Evolutionary conservation across 2,329 filamentous ascomycete genomes (phyloP).

Genomic region (Apiospora saccharicola): DNA sequence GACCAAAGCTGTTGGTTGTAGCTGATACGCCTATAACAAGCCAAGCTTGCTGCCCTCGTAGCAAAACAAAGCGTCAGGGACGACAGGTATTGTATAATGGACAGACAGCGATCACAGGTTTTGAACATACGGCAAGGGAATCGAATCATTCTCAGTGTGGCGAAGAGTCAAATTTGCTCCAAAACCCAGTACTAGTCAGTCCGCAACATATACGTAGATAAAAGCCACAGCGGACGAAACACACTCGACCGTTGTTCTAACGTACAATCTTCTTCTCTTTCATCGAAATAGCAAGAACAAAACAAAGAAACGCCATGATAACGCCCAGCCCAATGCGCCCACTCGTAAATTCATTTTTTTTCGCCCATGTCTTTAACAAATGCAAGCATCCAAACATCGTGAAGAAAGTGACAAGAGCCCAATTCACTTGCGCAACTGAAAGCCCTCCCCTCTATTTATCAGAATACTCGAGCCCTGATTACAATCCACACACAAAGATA

Average conservation of each 20-base stretch:
- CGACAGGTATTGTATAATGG: too few species aligned
- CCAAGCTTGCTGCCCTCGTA: too few species aligned
- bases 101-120: neutral
- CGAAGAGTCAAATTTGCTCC: constrained; percentile 16
- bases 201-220: neutral
- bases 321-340: constrained; percentile 9
- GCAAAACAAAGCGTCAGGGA: too few species aligned
- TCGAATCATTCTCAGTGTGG: neutral
- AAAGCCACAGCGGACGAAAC: neutral
- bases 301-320: constrained; percentile 3
- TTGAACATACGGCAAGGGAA: neutral
- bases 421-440: neutral
- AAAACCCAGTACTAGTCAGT: neutral
- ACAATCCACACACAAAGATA: constrained; percentile 17
- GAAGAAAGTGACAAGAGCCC: neutral
- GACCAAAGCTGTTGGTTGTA: too few species aligned
- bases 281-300: neutral
- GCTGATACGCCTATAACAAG: too few species aligned
- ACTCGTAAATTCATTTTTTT: constrained; percentile 12
- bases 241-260: constrained; percentile 4
- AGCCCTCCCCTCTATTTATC: constrained; percentile 8
- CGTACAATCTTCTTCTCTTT: neutral
- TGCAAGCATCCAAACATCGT: constrained; percentile 17
- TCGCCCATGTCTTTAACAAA: constrained; percentile 12
- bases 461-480: constrained; percentile 5